A percentile compares a stretch with the other conserved stretches of the same genome.
Conservation (phyloP, 441 rosid species). For the Breynia disticha region DNA sequence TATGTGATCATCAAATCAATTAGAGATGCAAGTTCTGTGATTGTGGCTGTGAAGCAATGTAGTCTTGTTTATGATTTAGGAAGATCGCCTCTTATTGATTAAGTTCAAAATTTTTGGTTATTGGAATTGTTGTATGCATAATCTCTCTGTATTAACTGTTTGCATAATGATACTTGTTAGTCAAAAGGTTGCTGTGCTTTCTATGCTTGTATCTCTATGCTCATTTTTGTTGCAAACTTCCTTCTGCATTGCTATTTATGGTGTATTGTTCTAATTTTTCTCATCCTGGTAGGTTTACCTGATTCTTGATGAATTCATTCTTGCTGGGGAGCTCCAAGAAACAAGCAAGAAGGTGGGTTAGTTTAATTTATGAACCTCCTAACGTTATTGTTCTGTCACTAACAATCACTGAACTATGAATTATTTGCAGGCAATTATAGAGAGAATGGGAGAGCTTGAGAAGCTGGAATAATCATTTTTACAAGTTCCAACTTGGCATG, state of each 20-base stretch:
- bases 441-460: slow-evolving; percentile 93
- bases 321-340: slow-evolving; percentile 99
- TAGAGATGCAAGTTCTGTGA: background rate
- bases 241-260: background rate
- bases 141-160: too few relatives aligned
- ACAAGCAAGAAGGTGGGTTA: slow-evolving; percentile 81
- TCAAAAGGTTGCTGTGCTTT: too few relatives aligned
- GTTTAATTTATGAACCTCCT: background rate
- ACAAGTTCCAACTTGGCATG: slow-evolving; percentile 3
- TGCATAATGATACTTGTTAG: too few relatives aligned
- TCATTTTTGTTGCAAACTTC: background rate
- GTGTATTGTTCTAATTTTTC: background rate
- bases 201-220: background rate
- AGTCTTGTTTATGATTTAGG: background rate
- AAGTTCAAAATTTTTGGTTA: too few relatives aligned
- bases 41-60: background rate
- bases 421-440: slow-evolving; percentile 72
- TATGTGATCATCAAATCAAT: background rate
- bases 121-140: too few relatives aligned
- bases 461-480: slow-evolving; percentile 57
- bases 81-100: too few relatives aligned
- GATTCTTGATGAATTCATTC: slow-evolving; percentile 95
- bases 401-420: background rate
- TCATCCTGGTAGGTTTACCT: slow-evolving; percentile 55
- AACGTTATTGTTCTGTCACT: background rate